Base-by-base conservation (phyloP, 768 basidiomycete species). In the Hemileccinum rubropunctum region DNA sequence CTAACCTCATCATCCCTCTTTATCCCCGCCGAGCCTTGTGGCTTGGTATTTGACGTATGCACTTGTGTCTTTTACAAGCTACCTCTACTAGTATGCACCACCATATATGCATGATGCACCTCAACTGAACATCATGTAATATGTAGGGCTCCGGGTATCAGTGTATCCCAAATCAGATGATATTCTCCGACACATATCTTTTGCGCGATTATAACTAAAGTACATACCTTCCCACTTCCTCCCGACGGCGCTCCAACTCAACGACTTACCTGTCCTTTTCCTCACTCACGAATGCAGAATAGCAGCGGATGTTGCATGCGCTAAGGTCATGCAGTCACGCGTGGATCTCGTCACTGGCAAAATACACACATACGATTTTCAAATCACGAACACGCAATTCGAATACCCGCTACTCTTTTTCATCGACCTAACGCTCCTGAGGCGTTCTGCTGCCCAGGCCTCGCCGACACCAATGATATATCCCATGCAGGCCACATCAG, bases 301-400 rank as follows among this genome's bases (percentile, higher is more conserved):
- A 9, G 1, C 26, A 1, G 0, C 1, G 1, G 0, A 6, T 1
- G 2, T 37, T 9, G 1, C 1, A 2, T 0, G 15, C 1, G 12
- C 3, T 10, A 8, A 21, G 34, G 7, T 20, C 48, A 27, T 51
- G 33, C 14, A 23, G 27, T 23, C 17, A 14, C 14, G 32, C 9
- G 20, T 43, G 14, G 45, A 56, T 34, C 33, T n/a, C n/a, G 2
- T 30, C 32, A 46, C 41, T 3, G 48, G 53, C 8, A 11, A 6
- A 11, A 6, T 8, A 47, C 23, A 8, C 20, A 5, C 11, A 1
- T 37, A 10, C 44, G 0, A 3, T 12, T 53, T 12, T n/a, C 53
- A 28, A n/a, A 15, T 7, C 12, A 12, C 23, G n/a, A 2, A 4
- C 23, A 23, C n/a, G 3, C 2, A 3, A 15, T 10, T 1, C 7